Evolutionary conservation across 75 land plant genomes (phyloP).

Genomic region (Selaginella moellendorffii): DNA sequence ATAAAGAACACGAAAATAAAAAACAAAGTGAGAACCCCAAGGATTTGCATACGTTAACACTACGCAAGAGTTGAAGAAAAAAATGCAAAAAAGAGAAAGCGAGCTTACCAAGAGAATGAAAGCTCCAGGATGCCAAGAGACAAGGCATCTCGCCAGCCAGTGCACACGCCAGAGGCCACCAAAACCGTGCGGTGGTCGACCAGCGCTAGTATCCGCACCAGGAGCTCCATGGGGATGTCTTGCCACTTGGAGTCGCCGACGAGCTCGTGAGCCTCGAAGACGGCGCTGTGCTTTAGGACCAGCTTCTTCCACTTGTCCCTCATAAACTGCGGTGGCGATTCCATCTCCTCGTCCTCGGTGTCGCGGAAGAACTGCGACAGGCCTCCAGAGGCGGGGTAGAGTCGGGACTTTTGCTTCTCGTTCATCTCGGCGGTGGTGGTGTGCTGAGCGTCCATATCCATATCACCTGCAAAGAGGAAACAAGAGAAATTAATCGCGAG

Average conservation of each 20-base stretch:
- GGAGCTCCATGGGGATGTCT: conserved; percentile 80
- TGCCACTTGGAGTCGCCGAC: conserved; percentile 45
- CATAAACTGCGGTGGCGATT: conserved; percentile 21
- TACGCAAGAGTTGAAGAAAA: no score
- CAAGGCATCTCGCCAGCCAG: conserved; percentile 81
- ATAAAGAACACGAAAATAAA: conserved; percentile 8
- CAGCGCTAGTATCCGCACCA: conserved; percentile 48
- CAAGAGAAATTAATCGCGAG: no score
- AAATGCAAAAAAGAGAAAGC: no score
- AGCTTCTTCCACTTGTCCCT: conserved; percentile 21
- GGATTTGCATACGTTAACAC: no score
- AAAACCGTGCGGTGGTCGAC: conserved; percentile 62
- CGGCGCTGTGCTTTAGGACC: neutral
- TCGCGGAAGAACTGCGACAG: conserved; percentile 18
- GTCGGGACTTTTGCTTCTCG: no score
- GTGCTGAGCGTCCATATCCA: no score
- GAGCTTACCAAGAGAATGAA: conserved; percentile 64
- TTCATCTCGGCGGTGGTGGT: no score
- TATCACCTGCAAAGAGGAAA: no score
- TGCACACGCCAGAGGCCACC: conserved; percentile 69
- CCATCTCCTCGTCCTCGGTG: conserved; percentile 26
- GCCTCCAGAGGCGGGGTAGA: no score
- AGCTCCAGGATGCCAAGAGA: conserved; percentile 49
- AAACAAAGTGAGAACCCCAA: no score
- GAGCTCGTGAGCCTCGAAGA: conserved; percentile 5